Percentiles rank a stretch among this genome's conserved stretches.
Conservation (phyloP, 331 rosid genomes). For the Cydonia oblonga region DNA sequence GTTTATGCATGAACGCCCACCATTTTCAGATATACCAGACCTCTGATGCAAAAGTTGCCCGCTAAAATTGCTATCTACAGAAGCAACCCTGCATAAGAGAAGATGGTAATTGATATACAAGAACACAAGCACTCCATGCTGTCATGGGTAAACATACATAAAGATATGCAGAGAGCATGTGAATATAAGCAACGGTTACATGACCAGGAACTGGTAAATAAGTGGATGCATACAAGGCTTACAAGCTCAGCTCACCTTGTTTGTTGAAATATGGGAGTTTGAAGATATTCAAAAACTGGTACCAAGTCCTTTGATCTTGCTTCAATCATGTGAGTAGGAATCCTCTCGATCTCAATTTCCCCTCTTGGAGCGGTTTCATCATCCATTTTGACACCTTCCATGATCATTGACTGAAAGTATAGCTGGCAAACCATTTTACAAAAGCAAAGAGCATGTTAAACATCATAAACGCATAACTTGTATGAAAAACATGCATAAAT, state of each 20-base stretch:
- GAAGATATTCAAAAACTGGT: constrained; percentile 66
- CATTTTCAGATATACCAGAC: constrained; percentile 34
- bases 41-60: constrained; percentile 32
- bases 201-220: background rate
- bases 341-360: constrained; percentile 74
- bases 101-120: background rate
- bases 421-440: constrained; percentile 41
- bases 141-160: background rate
- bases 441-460: constrained; percentile 3
- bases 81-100: constrained; percentile 26
- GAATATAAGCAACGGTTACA: background rate
- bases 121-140: background rate
- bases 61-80: constrained; percentile 29
- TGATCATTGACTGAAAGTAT: constrained; percentile 57
- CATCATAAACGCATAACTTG: background rate
- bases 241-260: constrained; percentile 35
- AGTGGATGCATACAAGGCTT: background rate
- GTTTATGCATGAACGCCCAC: constrained; percentile 31
- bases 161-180: background rate
- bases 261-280: constrained; percentile 36
- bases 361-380: constrained; percentile 41
- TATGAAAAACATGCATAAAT: background rate
- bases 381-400: constrained; percentile 37
- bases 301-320: constrained; percentile 68
- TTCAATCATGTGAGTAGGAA: constrained; percentile 54